Percentiles rank a stretch among this genome's conserved stretches.
Conservation (phyloP, 768 basidiomycete species). For the Leccinum subgranulosum region DNA sequence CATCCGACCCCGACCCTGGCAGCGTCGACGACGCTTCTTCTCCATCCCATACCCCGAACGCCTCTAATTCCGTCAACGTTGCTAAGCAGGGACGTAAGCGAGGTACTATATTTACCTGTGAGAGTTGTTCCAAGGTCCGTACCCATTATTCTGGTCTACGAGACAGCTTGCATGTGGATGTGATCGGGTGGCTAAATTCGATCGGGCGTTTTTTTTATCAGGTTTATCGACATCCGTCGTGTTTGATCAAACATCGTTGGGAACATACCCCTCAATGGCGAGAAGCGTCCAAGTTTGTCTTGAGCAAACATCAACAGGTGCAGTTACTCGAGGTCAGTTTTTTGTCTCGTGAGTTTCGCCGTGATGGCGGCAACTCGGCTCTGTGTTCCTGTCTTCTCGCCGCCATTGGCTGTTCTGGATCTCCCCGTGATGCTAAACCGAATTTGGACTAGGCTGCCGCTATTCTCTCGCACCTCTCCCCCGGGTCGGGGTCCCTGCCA, state of each 20-base stretch:
- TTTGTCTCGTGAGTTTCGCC: neutral
- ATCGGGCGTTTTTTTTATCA: conserved; percentile 23
- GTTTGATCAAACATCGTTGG: conserved; percentile 97
- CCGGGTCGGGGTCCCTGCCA: conserved; percentile 70
- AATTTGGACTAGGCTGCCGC: conserved; percentile 70
- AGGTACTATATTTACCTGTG: conserved; percentile 86
- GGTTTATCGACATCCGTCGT: conserved; percentile 91
- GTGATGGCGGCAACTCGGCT: neutral
- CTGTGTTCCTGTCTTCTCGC: neutral
- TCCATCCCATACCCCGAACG: conserved; percentile 1
- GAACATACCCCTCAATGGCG: conserved; percentile 97
- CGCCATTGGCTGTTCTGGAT: neutral
- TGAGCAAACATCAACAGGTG: conserved; percentile 97
- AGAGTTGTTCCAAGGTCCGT: conserved; percentile 87
- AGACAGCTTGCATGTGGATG: conserved; percentile 2
- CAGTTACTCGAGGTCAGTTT: conserved; percentile 80
- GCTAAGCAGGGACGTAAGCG: conserved; percentile 64
- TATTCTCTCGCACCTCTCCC: conserved; percentile 85
- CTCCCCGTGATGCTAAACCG: conserved; percentile 4
- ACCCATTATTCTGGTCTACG: neutral
- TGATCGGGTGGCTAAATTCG: conserved; percentile 4
- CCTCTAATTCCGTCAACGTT: conserved; percentile 11
- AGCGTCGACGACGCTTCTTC: conserved; percentile 19
- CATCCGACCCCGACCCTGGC: conserved; percentile 1
- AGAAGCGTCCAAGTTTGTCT: conserved; percentile 82